phyloP scores from a whole-genome alignment of 352 stramenopile genomes.

The Pythium guiyangense region DNA sequence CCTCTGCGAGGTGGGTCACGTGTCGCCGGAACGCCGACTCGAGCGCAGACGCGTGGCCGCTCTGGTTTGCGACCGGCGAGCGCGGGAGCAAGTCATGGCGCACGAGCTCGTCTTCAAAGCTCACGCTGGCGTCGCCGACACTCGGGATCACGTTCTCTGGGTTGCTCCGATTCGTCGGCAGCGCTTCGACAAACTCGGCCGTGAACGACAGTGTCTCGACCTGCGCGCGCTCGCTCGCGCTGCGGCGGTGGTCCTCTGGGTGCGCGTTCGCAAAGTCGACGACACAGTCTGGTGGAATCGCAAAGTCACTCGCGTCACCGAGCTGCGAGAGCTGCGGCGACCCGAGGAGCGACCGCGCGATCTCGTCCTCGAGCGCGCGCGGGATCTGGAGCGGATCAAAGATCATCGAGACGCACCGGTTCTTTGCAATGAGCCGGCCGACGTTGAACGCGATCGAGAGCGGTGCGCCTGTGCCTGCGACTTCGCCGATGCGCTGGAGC shows the following conservation, averaged over 20 bases:
- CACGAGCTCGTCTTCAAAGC: conserved; percentile 56
- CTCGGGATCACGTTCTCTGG: conserved; percentile 36
- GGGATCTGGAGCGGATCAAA: conserved; percentile 68
- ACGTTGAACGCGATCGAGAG: conserved; percentile 70
- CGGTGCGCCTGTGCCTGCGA: conserved; percentile 39
- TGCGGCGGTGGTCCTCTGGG: too few species aligned
- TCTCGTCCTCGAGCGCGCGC: conserved; percentile 46
- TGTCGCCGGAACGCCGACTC: conserved; percentile 60
- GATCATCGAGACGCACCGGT: conserved; percentile 59
- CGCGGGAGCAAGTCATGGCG: conserved; percentile 33
- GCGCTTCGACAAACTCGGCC: conserved; percentile 29
- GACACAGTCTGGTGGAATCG: conserved; percentile 17
- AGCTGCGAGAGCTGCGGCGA: too few species aligned
- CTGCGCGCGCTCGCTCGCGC: too few species aligned
- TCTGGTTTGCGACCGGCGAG: conserved; percentile 27
- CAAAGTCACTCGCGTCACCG: conserved; percentile 24
- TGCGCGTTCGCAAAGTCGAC: too few species aligned
- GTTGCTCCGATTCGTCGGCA: conserved; percentile 42
- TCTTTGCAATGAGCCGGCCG: conserved; percentile 71
- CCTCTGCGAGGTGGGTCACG: conserved; percentile 38
- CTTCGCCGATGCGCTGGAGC: conserved; percentile 67
- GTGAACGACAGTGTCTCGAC: too few species aligned
- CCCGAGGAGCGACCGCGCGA: conserved; percentile 55
- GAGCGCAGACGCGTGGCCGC: conserved; percentile 13
- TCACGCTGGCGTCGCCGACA: too few species aligned